Percentiles rank a stretch among this genome's conserved stretches.
Conservation (phyloP, 768 basidiomycete species). For the Tylopilus plumbeoviolaceoides region DNA sequence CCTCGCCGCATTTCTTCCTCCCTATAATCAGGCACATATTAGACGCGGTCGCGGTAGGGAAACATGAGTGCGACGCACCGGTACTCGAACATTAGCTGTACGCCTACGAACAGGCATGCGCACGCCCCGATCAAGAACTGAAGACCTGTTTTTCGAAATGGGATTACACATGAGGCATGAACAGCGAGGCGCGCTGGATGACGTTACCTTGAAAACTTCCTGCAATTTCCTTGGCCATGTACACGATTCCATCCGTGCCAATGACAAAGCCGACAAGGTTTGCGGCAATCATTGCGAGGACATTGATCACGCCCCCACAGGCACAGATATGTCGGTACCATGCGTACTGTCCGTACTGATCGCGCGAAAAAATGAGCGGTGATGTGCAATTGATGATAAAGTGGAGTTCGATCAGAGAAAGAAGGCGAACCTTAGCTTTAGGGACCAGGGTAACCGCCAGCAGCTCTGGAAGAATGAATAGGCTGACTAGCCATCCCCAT, state of each 20-base stretch:
- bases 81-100: slow-evolving; percentile 96
- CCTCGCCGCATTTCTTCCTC: slow-evolving; percentile 72
- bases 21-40: slow-evolving; percentile 31
- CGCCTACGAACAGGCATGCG: slow-evolving; percentile 69
- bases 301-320: slow-evolving; percentile 76
- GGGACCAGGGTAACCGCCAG: slow-evolving; percentile 58
- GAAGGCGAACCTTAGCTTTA: slow-evolving; percentile 48
- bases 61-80: slow-evolving; percentile 44
- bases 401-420: not conserved
- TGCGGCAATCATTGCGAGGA: slow-evolving; percentile 85
- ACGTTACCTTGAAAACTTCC: slow-evolving; percentile 61
- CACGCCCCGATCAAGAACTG: slow-evolving; percentile 59
- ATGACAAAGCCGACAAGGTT: slow-evolving; percentile 96
- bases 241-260: slow-evolving; percentile 73
- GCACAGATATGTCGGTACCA: slow-evolving; percentile 92
- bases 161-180: not conserved
- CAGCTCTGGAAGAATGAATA: slow-evolving; percentile 89
- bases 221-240: slow-evolving; percentile 60
- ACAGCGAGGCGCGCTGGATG: no score
- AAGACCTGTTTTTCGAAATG: slow-evolving; percentile 45
- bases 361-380: not conserved
- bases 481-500: slow-evolving; percentile 94
- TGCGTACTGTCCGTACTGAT: slow-evolving; percentile 55
- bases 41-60: not conserved
- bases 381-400: not conserved